phyloP scores from a whole-genome alignment of 495 filamentous ascomycete genomes.

The Aspergillus funiculosus region DNA sequence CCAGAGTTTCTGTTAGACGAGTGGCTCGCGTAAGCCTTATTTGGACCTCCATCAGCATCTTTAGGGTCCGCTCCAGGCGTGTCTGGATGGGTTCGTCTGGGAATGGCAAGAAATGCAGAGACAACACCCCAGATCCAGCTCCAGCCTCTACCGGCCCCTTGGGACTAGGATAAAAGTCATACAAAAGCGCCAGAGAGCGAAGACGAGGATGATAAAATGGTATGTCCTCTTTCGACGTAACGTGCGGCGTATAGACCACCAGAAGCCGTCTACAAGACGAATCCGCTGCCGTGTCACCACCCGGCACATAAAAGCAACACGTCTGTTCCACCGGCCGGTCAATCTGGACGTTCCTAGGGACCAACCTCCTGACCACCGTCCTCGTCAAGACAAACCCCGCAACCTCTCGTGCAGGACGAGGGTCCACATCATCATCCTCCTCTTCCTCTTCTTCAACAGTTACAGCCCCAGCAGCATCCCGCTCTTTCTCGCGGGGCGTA shows the following conservation, averaged over 20 bases:
- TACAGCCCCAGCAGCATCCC: constrained; percentile 8
- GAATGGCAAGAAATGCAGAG: constrained; percentile 27
- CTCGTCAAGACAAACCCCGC: constrained; percentile 50
- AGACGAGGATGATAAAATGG: constrained; percentile 86
- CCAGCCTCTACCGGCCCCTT: too few relatives aligned
- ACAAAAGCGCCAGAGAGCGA: constrained; percentile 64
- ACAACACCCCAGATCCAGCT: constrained; percentile 25
- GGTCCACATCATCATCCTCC: constrained; percentile 6
- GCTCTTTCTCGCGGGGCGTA: constrained; percentile 28
- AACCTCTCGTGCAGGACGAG: constrained; percentile 34
- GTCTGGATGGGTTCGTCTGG: constrained; percentile 26
- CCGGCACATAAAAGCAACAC: constrained; percentile 57
- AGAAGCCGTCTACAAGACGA: constrained; percentile 37
- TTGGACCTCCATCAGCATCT: constrained; percentile 63
- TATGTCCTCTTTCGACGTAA: constrained; percentile 50
- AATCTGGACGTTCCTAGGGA: constrained; percentile 72
- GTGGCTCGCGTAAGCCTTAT: constrained; percentile 68
- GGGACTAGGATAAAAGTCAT: constrained; percentile 43
- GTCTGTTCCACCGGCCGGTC: constrained; percentile 74
- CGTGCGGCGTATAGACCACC: constrained; percentile 76
- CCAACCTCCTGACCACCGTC: constrained; percentile 64
- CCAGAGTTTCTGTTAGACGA: constrained; percentile 42
- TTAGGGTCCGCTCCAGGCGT: constrained; percentile 65
- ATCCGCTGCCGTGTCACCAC: not conserved
- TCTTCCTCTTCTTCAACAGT: constrained; percentile 1